phyloP scores from a whole-genome alignment of 352 stramenopile genomes.

The Phytopythium cucurbitacearum region DNA sequence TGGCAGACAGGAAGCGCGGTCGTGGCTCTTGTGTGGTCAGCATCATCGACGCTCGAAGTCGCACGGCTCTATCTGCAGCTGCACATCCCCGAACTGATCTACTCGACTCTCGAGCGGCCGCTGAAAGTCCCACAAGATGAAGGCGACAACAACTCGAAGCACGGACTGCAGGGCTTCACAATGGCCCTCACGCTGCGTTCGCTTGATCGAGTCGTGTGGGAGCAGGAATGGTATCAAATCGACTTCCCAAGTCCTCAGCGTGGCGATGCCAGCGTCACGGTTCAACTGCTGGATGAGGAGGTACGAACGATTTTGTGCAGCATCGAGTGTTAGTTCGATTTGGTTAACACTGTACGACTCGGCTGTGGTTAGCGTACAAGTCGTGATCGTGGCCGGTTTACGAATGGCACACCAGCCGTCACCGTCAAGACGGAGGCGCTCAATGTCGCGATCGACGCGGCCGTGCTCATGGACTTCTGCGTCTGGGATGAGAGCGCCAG shows the following conservation, averaged over 20 bases:
- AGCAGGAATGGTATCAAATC: slow-evolving; percentile 45
- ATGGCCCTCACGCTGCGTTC: slow-evolving; percentile 40
- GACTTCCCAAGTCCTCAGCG: slow-evolving; percentile 16
- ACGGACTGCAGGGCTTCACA: slow-evolving; percentile 48
- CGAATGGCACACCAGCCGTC: slow-evolving; percentile 14
- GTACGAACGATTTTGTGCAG: slow-evolving; percentile 10
- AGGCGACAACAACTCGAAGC: slow-evolving; percentile 32
- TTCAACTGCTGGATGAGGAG: slow-evolving; percentile 33
- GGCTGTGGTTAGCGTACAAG: slow-evolving; percentile 12
- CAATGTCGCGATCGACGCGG: slow-evolving; percentile 27
- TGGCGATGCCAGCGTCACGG: slow-evolving; percentile 1
- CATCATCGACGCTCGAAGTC: slow-evolving; percentile 25
- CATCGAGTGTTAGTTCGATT: slow-evolving; percentile 2
- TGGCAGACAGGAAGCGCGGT: slow-evolving; percentile 17
- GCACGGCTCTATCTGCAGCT: slow-evolving; percentile 43
- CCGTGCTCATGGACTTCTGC: slow-evolving; percentile 47
- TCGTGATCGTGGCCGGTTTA: slow-evolving; percentile 34
- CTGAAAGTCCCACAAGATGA: slow-evolving; percentile 16
- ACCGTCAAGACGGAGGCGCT: slow-evolving; percentile 40
- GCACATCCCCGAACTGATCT: slow-evolving; percentile 40
- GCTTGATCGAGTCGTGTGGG: slow-evolving; percentile 39
- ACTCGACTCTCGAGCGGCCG: slow-evolving; percentile 24
- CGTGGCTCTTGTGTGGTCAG: slow-evolving; percentile 44
- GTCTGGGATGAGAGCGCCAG: slow-evolving; percentile 47
- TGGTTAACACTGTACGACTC: background rate